Conservation (phyloP, 2,329 filamentous ascomycete species). For the Fusarium subtropicale region DNA sequence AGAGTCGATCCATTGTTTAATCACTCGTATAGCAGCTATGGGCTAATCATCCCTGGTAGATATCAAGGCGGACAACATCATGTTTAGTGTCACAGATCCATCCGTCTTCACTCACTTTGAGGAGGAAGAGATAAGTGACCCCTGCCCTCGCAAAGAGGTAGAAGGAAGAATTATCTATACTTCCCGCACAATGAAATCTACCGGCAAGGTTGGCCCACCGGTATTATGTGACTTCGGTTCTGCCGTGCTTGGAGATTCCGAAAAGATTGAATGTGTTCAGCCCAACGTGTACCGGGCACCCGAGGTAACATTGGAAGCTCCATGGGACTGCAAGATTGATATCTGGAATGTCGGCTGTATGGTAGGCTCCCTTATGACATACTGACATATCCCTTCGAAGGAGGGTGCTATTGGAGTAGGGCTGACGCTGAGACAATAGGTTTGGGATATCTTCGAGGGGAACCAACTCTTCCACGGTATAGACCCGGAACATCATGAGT, state of each 20-base stretch:
- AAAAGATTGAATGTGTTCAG: conserved; percentile 53
- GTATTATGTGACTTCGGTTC: conserved; percentile 64
- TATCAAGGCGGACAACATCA: conserved; percentile 61
- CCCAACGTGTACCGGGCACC: conserved; percentile 57
- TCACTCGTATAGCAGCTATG: background rate
- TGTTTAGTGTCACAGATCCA: conserved; percentile 56
- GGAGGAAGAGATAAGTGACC: conserved; percentile 54
- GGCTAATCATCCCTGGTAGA: conserved; percentile 40
- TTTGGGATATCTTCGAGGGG: background rate
- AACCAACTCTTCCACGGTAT: background rate
- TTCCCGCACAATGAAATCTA: conserved; percentile 56
- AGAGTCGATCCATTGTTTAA: background rate
- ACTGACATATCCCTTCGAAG: too few species aligned
- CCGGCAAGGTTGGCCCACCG: conserved; percentile 48
- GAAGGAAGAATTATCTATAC: conserved; percentile 57
- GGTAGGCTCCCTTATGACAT: conserved; percentile 50
- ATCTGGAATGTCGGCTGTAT: conserved; percentile 65
- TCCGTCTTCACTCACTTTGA: conserved; percentile 55
- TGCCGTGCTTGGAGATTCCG: conserved; percentile 51
- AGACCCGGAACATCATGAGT: background rate
- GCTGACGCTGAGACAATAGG: background rate
- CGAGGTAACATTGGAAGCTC: conserved; percentile 60
- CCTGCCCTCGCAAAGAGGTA: conserved; percentile 56
- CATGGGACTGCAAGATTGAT: conserved; percentile 61
- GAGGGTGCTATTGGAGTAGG: background rate